Evolutionary conservation across 228 moss, liverwort and hornwort genomes (phyloP), one percentile per base, ranked within the genome.

Genomic region (Sphagnum magellanicum): DNA sequence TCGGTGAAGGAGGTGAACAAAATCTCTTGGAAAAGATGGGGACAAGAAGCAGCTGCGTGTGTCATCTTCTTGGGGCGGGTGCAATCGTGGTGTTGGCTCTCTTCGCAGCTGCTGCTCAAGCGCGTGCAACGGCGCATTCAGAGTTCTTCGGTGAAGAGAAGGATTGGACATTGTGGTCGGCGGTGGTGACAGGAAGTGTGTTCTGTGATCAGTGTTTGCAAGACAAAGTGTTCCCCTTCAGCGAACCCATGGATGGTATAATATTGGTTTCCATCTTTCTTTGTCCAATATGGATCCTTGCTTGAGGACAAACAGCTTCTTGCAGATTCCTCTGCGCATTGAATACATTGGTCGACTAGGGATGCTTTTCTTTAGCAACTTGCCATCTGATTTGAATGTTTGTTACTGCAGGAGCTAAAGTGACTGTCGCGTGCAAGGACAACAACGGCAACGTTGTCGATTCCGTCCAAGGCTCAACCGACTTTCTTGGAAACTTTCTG

Each of bases 161-260:
- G 73, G 77, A 75, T 16, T 81, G 81, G 81, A 81, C 81, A 16
- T 58, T 76, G 48, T 90, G 93, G 93, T 83, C 88, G 5, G 79
- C 93, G 0, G 69, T 88, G 14, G 88, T 93, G 52, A 78, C 87
- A 4, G 93, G 93, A 6, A 90, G 82, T 59, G 93, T 93, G 62
- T 90, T 84, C 74, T 93, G 93, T 52, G 93, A 93, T 65, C 88
- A 90, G 69, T 93, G 93, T 69, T 71, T 88, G 12, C 84, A 90
- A 74, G 76, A 72, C 63, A 81, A 73, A 68, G 81, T 90, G 11
- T 93, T 90, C 10, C 93, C 93, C 4, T 90, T 88, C 65, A 82
- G 84, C 49, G 66, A 68, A 10, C 90, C 93, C 14, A 75, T 93
- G 75, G 68, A 17, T 50, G 81, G 93, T 85, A 74, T 0, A 68